phyloP scores from a whole-genome alignment of 1,284 basidiomycete genomes.

The Leccinum subrobustum region DNA sequence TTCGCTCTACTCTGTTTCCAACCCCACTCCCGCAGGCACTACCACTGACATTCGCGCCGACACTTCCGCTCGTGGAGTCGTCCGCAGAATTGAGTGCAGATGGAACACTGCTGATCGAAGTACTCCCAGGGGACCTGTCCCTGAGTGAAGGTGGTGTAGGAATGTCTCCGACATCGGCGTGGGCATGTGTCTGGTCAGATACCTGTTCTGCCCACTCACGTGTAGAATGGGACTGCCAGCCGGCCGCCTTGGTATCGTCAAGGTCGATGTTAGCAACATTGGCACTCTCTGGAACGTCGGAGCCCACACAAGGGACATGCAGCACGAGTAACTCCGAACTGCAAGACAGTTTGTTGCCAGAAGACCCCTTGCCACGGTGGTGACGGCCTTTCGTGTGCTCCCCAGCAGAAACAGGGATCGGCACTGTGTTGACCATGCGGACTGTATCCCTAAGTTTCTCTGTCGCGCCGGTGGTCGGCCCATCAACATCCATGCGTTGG shows the following conservation, averaged over 20 bases:
- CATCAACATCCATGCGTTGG: constrained; percentile 31
- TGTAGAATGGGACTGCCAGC: constrained; percentile 31
- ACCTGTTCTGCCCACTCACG: constrained; percentile 34
- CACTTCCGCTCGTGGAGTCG: constrained; percentile 21
- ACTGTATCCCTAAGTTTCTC: constrained; percentile 2
- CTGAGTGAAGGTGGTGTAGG: constrained; percentile 6
- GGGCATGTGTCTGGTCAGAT: constrained; percentile 24
- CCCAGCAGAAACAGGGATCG: constrained; percentile 31
- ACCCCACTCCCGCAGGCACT: constrained; percentile 7
- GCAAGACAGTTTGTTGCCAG: constrained; percentile 10
- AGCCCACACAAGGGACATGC: constrained; percentile 31
- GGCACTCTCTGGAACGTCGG: constrained; percentile 5
- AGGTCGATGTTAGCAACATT: constrained; percentile 31
- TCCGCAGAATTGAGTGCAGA: constrained; percentile 28
- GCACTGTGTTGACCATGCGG: constrained; percentile 24
- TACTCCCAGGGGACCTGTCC: constrained; percentile 24
- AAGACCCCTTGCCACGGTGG: constrained; percentile 1
- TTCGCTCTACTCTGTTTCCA: constrained; percentile 4
- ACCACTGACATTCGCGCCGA: constrained; percentile 11
- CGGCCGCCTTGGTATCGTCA: constrained; percentile 42
- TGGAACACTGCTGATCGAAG: constrained; percentile 27
- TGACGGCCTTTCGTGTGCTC: constrained; percentile 22
- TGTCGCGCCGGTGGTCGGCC: constrained; percentile 1
- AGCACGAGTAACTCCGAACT: constrained; percentile 29
- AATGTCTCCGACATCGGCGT: constrained; percentile 3